A percentile compares a stretch with the other conserved stretches of the same genome.
Conservation (phyloP, 495 filamentous ascomycete species). For the Penicillium egyptiacum region DNA sequence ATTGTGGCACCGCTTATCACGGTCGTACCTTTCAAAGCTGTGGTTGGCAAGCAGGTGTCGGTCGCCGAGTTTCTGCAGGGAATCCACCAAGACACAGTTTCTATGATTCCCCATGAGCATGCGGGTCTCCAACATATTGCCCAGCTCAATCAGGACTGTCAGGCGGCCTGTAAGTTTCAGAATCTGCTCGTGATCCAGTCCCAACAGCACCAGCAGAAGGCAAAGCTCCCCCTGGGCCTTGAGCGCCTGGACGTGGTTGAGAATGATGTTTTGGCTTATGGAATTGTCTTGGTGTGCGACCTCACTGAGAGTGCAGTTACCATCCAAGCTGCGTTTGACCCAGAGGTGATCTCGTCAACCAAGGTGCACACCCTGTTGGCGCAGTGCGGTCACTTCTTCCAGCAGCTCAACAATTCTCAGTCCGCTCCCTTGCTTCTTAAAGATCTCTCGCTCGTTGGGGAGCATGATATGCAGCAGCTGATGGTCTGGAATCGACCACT, state of each 20-base stretch:
- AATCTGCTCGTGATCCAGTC: constrained; percentile 52
- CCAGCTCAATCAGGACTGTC: constrained; percentile 46
- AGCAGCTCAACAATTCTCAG: background rate
- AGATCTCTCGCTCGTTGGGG: background rate
- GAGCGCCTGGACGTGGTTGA: background rate
- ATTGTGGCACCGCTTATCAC: constrained; percentile 60
- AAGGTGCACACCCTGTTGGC: background rate
- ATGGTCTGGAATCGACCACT: constrained; percentile 4
- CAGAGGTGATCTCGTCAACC: background rate
- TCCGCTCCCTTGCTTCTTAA: background rate
- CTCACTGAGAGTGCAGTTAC: background rate
- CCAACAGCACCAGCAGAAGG: background rate
- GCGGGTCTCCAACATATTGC: constrained; percentile 59
- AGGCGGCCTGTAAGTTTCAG: constrained; percentile 54
- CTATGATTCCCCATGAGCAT: constrained; percentile 55
- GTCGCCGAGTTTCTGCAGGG: constrained; percentile 38
- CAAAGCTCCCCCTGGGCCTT: background rate
- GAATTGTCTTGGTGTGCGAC: constrained; percentile 1
- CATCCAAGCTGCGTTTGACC: background rate
- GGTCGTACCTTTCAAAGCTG: constrained; percentile 56
- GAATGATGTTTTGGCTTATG: background rate
- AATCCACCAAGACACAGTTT: constrained; percentile 47
- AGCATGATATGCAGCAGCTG: background rate
- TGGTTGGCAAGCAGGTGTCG: constrained; percentile 21
- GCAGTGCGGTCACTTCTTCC: background rate